Conservation (phyloP, 83 land plant genomes). For the Picea engelmannii region DNA sequence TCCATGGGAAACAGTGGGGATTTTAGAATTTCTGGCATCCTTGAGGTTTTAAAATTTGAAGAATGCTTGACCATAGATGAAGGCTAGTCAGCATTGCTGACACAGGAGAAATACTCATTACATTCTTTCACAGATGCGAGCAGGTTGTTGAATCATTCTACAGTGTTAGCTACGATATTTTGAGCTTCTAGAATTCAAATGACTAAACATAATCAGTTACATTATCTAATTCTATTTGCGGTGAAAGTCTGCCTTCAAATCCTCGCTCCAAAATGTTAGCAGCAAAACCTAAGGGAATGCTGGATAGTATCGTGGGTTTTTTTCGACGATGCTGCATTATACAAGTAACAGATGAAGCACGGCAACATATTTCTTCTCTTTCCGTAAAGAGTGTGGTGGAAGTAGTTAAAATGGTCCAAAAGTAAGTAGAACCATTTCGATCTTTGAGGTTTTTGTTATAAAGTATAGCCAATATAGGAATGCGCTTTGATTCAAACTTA, state of each 20-base stretch:
- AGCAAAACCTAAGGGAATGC: not conserved
- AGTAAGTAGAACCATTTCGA: too few relatives aligned
- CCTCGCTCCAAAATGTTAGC: not conserved
- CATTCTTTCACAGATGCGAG: too few relatives aligned
- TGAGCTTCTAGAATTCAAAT: not conserved
- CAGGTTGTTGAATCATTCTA: not conserved
- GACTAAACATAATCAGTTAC: too few relatives aligned
- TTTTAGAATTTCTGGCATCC: not conserved
- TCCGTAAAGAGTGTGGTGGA: not conserved
- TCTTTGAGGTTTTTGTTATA: too few relatives aligned
- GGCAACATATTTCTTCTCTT: not conserved
- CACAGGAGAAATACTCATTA: not conserved
- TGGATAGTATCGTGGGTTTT: not conserved
- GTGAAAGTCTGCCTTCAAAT: not conserved
- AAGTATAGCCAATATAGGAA: too few relatives aligned
- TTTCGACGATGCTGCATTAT: not conserved
- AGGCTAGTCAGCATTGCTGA: too few relatives aligned
- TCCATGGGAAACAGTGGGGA: too few relatives aligned
- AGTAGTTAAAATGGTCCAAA: constrained; percentile 7
- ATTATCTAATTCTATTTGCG: not conserved
- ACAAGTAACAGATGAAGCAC: not conserved
- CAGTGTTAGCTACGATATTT: not conserved
- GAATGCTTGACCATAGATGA: too few relatives aligned
- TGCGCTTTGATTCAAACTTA: too few relatives aligned
- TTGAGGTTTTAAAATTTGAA: not conserved